phyloP scores from a whole-genome alignment of 108 stramenopile genomes.

The Parietichytrium sp. region DNA sequence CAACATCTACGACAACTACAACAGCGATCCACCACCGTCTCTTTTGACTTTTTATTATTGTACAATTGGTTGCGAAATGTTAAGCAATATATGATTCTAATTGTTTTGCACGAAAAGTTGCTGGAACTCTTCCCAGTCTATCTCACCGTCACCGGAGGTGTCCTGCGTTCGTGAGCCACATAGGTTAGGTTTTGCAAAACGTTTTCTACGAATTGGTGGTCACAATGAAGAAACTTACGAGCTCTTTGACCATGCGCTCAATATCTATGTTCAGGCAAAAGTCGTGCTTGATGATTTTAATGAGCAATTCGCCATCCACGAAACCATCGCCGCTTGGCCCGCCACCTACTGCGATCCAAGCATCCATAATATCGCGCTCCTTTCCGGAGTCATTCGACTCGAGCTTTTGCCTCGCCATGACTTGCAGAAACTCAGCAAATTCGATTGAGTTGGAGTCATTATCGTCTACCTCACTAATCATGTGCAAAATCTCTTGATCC shows the following conservation, averaged over 20 bases:
- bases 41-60: too few relatives aligned
- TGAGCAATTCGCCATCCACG: constrained; percentile 27
- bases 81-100: too few relatives aligned
- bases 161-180: too few relatives aligned
- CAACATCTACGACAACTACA: too few relatives aligned
- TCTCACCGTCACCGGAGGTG: constrained; percentile 37
- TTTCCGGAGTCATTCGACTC: constrained; percentile 28
- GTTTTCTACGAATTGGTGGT: too few relatives aligned
- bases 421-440: constrained; percentile 6
- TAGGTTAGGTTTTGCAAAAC: too few relatives aligned
- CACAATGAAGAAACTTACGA: too few relatives aligned
- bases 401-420: constrained; percentile 26
- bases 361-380: constrained; percentile 22
- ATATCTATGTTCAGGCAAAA: constrained; percentile 37
- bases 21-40: too few relatives aligned
- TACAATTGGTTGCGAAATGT: too few relatives aligned
- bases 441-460: constrained; percentile 21
- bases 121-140: constrained; percentile 45
- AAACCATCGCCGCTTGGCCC: not conserved
- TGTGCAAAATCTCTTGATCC: constrained; percentile 22
- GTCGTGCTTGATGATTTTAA: constrained; percentile 37
- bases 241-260: constrained; percentile 28
- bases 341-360: constrained; percentile 21
- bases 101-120: constrained; percentile 39
- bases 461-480: constrained; percentile 37